Evolutionary conservation across 78 protist species (phyloP).

Genomic region (Dictyostelium citrinum): DNA sequence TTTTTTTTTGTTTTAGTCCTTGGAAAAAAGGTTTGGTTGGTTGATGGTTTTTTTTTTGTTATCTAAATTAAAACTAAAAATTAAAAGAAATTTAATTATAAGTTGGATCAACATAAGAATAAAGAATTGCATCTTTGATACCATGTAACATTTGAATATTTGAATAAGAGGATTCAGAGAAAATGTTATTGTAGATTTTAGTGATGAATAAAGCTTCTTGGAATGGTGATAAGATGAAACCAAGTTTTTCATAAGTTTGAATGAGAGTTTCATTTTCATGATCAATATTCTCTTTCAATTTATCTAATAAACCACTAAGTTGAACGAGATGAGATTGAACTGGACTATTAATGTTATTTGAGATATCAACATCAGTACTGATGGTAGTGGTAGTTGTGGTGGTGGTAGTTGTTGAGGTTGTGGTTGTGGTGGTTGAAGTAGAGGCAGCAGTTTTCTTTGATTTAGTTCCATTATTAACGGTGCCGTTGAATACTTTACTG

Average conservation of each 20-base stretch:
- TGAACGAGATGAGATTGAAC: not conserved
- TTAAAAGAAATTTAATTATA: not conserved
- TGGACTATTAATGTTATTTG: conserved; percentile 17
- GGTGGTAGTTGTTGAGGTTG: not conserved
- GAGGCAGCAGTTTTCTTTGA: not conserved
- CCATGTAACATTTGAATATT: conserved; percentile 55
- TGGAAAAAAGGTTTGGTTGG: no score
- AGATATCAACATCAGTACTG: not conserved
- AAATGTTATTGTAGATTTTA: conserved; percentile 18
- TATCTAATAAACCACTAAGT: conserved; percentile 31
- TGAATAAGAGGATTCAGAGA: not conserved
- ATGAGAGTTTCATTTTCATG: conserved; percentile 35
- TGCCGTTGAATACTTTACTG: not conserved
- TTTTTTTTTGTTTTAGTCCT: no score
- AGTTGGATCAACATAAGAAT: not conserved
- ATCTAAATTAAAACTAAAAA: not conserved
- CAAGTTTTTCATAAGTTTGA: conserved; percentile 25
- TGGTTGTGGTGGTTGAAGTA: not conserved
- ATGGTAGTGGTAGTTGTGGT: not conserved
- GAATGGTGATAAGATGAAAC: conserved; percentile 19
- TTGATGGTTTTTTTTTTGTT: no score
- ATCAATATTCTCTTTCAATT: conserved; percentile 44
- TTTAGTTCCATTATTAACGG: not conserved
- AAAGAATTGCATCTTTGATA: conserved; percentile 21
- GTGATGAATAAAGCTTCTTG: conserved; percentile 64